Percentiles rank a stretch among this genome's conserved stretches.
These are phyloP conservation scores for Helotiales sp. DNA, from an alignment of 2,329 filamentous ascomycete species.

Conservation along the genomic window DNA sequence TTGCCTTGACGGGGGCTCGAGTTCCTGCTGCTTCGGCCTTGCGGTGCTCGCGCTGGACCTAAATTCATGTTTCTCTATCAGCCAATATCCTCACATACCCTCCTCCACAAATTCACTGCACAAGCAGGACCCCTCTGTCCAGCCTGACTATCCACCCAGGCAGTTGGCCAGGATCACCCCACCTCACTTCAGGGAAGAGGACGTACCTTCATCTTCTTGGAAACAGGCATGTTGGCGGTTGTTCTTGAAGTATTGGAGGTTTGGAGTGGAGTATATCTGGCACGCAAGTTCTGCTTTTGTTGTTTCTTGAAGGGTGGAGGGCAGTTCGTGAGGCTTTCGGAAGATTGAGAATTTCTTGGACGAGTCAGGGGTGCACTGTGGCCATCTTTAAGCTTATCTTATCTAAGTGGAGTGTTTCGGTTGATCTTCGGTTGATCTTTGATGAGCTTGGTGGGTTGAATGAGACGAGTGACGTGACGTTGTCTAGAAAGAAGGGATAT, in stretches of 20 bases:
- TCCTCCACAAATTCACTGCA: not conserved
- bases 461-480: no score
- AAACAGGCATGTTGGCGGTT: constrained; percentile 50
- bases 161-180: not conserved
- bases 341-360: constrained; percentile 8
- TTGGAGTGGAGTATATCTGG: not conserved
- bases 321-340: not conserved
- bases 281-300: not conserved
- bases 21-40: constrained; percentile 60
- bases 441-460: no score
- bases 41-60: constrained; percentile 60
- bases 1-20: constrained; percentile 57
- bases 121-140: not conserved
- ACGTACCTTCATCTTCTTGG: constrained; percentile 52
- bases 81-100: not conserved
- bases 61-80: constrained; percentile 14
- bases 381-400: constrained; percentile 15
- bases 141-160: not conserved
- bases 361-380: not conserved
- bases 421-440: constrained; percentile 1
- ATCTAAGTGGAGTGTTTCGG: constrained; percentile 4
- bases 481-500: no score
- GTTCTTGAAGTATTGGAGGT: not conserved
- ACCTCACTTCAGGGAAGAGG: not conserved
- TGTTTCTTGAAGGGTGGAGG: no score